Conservation (phyloP, 2,329 filamentous ascomycete species). For the Dryadomyces quercus-mongolicae region DNA sequence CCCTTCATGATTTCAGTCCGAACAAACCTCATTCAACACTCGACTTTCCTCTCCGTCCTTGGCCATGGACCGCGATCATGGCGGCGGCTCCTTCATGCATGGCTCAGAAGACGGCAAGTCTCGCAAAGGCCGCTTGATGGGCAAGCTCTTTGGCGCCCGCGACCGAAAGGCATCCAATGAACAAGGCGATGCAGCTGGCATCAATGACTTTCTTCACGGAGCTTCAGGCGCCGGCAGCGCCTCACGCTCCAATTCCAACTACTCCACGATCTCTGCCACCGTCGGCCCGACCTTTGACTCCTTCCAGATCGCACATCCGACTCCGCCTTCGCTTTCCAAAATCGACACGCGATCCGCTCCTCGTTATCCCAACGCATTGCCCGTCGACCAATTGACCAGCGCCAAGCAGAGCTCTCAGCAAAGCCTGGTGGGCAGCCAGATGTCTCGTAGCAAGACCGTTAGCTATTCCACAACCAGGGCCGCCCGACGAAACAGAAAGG, state of each 20-base stretch:
- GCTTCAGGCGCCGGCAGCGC: slow-evolving; percentile 19
- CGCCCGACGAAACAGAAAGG: slow-evolving; percentile 36
- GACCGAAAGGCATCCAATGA: slow-evolving; percentile 24
- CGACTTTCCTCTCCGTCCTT: not conserved
- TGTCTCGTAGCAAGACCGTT: slow-evolving; percentile 28
- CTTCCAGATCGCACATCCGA: slow-evolving; percentile 38
- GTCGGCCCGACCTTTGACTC: slow-evolving; percentile 36
- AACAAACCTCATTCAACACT: not conserved
- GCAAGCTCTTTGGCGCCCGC: slow-evolving; percentile 43
- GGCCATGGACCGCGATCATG: slow-evolving; percentile 11
- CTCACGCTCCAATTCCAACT: not conserved
- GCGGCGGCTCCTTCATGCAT: slow-evolving; percentile 1
- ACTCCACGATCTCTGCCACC: not conserved
- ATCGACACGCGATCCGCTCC: slow-evolving; percentile 44
- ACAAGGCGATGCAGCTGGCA: slow-evolving; percentile 26
- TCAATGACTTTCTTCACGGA: slow-evolving; percentile 48
- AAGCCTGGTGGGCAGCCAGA: slow-evolving; percentile 30
- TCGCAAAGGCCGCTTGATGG: slow-evolving; percentile 46
- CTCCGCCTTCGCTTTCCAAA: slow-evolving; percentile 32
- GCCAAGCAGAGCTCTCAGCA: slow-evolving; percentile 33
- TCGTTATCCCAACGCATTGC: slow-evolving; percentile 42
- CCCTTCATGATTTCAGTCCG: no score
- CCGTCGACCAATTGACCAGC: slow-evolving; percentile 25
- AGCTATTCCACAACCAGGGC: not conserved
- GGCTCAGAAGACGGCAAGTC: slow-evolving; percentile 16